Evolutionary conservation across 78 protist genomes (phyloP), one percentile per base, ranked within the genome.

Genomic region (Dictyostelium capitatum): DNA sequence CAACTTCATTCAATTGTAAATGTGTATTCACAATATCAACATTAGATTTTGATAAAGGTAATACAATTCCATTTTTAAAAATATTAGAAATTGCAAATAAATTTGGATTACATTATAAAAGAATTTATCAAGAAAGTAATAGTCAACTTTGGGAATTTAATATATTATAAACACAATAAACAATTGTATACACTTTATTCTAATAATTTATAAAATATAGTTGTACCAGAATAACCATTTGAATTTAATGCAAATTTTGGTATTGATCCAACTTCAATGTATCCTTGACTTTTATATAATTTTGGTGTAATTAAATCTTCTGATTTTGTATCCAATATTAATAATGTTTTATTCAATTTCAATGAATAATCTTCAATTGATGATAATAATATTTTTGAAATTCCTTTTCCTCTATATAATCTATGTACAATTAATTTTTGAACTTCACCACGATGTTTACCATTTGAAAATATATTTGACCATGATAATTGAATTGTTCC

Each of bases 381-480:
- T 19, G 11, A 20, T 47, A 73, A 73, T 47, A 73, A n/a, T 46
- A 6, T 4, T 47, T 73, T 73, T 20, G 79, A 51, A 46, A 73
- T 73, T 17, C 79, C 79, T 10, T n/a, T 37, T 10, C 50, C 25
- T n/a, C 79, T n/a, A 73, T 43, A 48, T 43, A 15, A 17, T 23
- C 56, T 6, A 46, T 47, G 30, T 4, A 73, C 79, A 20, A 73
- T 37, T 37, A 73, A 32, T 46, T 73, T 73, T 47, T 46, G 59
- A 47, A 73, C 25, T 32, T 73, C 79, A 73, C 79, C 47, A 30
- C 79, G 32, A 46, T 73, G 79, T n/a, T 20, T n/a, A 43, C 43
- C 79, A 73, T 73, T 73, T 12, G 51, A 10, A n/a, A 3, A n/a
- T 47, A 23, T 73, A 9, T 43, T 47, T n/a, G 1, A 19, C 75